phyloP scores from a whole-genome alignment of 2,329 filamentous ascomycete species.

The Curvularia spicifera region DNA sequence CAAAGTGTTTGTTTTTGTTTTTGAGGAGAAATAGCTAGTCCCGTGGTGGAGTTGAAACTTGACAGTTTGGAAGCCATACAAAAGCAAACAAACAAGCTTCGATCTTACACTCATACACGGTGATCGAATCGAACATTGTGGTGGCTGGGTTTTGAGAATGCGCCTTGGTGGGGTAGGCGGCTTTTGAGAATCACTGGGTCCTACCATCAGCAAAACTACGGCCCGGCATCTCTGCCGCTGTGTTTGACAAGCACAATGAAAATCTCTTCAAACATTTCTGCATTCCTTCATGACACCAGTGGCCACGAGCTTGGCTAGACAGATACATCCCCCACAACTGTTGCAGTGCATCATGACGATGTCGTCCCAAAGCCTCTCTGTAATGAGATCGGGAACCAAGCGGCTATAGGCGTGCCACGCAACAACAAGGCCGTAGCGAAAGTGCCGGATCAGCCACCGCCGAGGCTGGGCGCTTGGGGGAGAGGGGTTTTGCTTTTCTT shows the following conservation, averaged over 20 bases:
- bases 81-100: neutral
- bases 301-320: neutral
- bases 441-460: slow-evolving; percentile 15
- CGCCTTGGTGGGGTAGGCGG: neutral
- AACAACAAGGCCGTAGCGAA: slow-evolving; percentile 11
- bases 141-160: neutral
- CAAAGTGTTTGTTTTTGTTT: neutral
- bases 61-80: neutral
- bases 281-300: neutral
- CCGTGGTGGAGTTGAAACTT: neutral
- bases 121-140: neutral
- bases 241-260: neutral
- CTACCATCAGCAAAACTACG: neutral
- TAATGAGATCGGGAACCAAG: slow-evolving; percentile 8
- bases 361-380: slow-evolving; percentile 1
- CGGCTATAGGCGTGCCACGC: neutral
- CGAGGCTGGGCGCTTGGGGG: slow-evolving; percentile 5
- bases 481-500: slow-evolving; percentile 9
- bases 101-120: neutral
- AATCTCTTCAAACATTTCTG: neutral
- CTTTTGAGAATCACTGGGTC: neutral
- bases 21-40: neutral
- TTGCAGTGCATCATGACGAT: slow-evolving; percentile 4
- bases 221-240: neutral
- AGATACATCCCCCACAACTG: neutral